Percentiles rank a stretch among this genome's conserved stretches.
Conservation (phyloP, 164 flowering plant species). For the Umbellularia californica region DNA sequence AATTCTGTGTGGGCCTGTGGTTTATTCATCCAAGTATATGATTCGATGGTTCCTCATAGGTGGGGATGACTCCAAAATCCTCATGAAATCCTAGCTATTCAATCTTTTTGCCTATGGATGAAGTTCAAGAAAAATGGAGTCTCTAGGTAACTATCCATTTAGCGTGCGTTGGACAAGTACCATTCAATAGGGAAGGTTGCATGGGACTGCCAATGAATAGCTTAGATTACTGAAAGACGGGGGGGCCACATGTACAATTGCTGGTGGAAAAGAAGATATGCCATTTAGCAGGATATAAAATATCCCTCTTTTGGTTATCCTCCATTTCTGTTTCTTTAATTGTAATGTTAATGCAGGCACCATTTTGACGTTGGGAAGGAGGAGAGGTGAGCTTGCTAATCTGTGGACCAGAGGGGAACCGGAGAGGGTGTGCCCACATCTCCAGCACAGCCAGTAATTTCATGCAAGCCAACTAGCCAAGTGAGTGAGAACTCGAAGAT, state of each 20-base stretch:
- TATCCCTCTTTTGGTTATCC: not conserved
- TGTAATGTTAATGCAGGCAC: constrained; percentile 43
- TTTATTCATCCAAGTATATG: not conserved
- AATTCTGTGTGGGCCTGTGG: not conserved
- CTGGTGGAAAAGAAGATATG: not conserved
- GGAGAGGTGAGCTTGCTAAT: constrained; percentile 55
- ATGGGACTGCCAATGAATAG: not conserved
- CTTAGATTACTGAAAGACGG: too few species aligned
- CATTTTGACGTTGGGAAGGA: constrained; percentile 51
- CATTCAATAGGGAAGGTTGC: not conserved
- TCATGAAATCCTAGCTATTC: not conserved
- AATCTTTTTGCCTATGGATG: not conserved
- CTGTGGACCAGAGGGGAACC: constrained; percentile 79
- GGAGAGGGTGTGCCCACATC: constrained; percentile 61
- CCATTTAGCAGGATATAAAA: not conserved
- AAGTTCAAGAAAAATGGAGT: too few species aligned
- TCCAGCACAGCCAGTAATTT: constrained; percentile 26
- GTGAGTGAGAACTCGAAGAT: not conserved
- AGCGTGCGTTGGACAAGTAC: too few species aligned
- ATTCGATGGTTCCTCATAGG: not conserved
- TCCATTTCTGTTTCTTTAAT: not conserved
- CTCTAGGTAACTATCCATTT: too few species aligned
- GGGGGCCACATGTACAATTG: not conserved
- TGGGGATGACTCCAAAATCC: not conserved
- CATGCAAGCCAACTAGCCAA: not conserved